A percentile compares a stretch with the other conserved stretches of the same genome.
phyloP scores from a whole-genome alignment of 2,329 filamentous ascomycete species.

The Herpotrichia juniperi region DNA sequence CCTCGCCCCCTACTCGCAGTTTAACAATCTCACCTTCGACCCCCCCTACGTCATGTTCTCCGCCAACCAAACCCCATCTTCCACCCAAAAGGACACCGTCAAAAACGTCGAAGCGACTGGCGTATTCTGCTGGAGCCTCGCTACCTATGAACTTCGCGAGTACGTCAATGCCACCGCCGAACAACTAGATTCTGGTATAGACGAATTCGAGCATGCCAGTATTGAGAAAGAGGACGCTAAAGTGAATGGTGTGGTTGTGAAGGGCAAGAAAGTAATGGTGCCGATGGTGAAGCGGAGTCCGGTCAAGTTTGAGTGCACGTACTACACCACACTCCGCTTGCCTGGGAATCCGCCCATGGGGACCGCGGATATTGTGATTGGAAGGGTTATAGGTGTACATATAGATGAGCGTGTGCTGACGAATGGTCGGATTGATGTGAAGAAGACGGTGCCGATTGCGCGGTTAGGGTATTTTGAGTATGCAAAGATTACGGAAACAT shows the following conservation, averaged over 20 bases:
- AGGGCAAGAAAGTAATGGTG: constrained; percentile 30
- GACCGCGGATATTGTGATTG: constrained; percentile 63
- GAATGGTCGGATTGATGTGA: constrained; percentile 61
- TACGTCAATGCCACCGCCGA: constrained; percentile 63
- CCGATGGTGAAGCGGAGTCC: constrained; percentile 63
- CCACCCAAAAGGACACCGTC: constrained; percentile 62
- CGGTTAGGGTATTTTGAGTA: constrained; percentile 67
- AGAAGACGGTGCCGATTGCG: constrained; percentile 64
- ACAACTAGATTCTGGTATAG: constrained; percentile 55
- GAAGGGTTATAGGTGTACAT: constrained; percentile 62
- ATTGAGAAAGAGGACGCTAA: constrained; percentile 56
- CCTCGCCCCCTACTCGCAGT: constrained; percentile 66
- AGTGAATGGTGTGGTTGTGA: constrained; percentile 37
- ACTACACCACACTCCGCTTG: constrained; percentile 59
- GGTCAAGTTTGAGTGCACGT: constrained; percentile 64
- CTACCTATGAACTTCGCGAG: constrained; percentile 62
- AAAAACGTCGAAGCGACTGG: constrained; percentile 62
- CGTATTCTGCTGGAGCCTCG: constrained; percentile 65
- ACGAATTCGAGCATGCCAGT: constrained; percentile 61
- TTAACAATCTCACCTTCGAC: constrained; percentile 68
- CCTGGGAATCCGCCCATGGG: constrained; percentile 65
- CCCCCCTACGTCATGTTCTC: constrained; percentile 68
- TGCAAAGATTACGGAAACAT: constrained; percentile 60
- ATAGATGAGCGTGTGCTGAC: constrained; percentile 62
- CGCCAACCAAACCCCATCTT: constrained; percentile 59